Conservation (phyloP, 352 stramenopile genomes). For the Phytophthora constricta region DNA sequence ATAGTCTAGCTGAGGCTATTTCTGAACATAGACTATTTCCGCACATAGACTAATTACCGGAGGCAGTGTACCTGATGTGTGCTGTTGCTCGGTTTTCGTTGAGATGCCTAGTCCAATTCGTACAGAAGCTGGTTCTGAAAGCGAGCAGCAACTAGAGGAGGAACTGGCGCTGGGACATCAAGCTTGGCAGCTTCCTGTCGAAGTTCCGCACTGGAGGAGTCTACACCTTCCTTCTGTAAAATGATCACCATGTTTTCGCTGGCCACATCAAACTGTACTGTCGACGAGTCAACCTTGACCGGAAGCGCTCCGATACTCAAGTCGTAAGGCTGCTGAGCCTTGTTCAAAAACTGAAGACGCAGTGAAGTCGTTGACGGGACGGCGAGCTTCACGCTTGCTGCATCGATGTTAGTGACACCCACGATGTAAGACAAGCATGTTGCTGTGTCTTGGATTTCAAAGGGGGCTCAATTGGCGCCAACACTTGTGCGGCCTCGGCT, state of each 20-base stretch:
- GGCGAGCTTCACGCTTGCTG: conserved; percentile 44
- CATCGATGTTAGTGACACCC: conserved; percentile 42
- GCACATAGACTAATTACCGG: no score
- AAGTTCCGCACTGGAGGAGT: not conserved
- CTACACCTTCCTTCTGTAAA: conserved; percentile 44
- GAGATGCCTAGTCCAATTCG: conserved; percentile 54
- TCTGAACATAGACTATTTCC: no score
- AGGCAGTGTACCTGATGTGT: no score
- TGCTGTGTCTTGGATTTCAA: conserved; percentile 50
- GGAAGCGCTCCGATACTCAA: conserved; percentile 39
- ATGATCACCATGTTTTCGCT: conserved; percentile 81
- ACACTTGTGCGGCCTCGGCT: not conserved
- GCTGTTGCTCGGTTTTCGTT: not conserved
- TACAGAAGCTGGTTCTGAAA: conserved; percentile 83
- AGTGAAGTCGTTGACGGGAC: conserved; percentile 47
- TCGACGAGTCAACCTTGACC: conserved; percentile 36
- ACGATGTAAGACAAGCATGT: conserved; percentile 64
- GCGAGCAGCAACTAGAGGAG: conserved; percentile 36
- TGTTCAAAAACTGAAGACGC: conserved; percentile 38
- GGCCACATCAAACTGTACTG: conserved; percentile 57
- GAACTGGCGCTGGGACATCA: conserved; percentile 6
- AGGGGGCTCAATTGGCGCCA: conserved; percentile 29
- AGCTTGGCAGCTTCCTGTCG: not conserved
- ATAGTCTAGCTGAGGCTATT: no score
- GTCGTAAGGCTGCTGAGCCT: conserved; percentile 34